Evolutionary conservation across 73 alveolate genomes (phyloP), one percentile per base, ranked within the genome.

Genomic region (Diophrys sp.): DNA sequence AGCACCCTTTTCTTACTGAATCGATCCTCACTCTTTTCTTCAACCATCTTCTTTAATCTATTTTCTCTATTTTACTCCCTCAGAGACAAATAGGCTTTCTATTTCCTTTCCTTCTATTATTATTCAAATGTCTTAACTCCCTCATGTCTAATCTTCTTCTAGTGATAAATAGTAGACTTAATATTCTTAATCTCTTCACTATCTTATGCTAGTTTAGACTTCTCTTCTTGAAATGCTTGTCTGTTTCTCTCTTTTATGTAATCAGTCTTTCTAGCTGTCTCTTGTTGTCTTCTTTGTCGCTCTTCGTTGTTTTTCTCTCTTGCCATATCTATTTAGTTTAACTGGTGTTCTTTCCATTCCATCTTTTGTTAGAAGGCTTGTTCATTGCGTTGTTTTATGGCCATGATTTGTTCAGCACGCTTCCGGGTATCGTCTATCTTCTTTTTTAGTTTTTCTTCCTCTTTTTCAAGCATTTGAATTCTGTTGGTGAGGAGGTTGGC

Each of bases 381-480:
- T 44, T 44, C 62, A 44, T 78, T 78, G 28, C 75, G 14, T 70
- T 54, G 54, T 74, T 78, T 78, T 24, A 73, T 31, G n/a, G 74
- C 26, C 66, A 54, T 31, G 44, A 78, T 78, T 18, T 78, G 31
- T 14, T 78, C 75, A n/a, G 92, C 92, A 31, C 77, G 54, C 33
- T 85, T 77, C 27, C 85, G 56, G 1, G 92, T 85, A 24, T 85
- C 92, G n/a, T 73, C 55, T 18, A 85, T 85, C 62, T 78, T 78
- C 81, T 66, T 85, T 67, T 74, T 11, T 27, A 81, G 75, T 79
- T 85, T 85, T 72, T 28, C 69, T 79, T 85, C 92, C 54, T 85
- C 92, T 29, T 78, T 73, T 53, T 85, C 56, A 18, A 85, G 81
- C 85, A 85, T 73, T 31, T 57, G 23, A 33, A 85, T 82, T 56